Percentiles rank a stretch among this genome's conserved stretches.
phyloP scores from a whole-genome alignment of 2,329 filamentous ascomycete species.

The Seiridium cupressi region DNA sequence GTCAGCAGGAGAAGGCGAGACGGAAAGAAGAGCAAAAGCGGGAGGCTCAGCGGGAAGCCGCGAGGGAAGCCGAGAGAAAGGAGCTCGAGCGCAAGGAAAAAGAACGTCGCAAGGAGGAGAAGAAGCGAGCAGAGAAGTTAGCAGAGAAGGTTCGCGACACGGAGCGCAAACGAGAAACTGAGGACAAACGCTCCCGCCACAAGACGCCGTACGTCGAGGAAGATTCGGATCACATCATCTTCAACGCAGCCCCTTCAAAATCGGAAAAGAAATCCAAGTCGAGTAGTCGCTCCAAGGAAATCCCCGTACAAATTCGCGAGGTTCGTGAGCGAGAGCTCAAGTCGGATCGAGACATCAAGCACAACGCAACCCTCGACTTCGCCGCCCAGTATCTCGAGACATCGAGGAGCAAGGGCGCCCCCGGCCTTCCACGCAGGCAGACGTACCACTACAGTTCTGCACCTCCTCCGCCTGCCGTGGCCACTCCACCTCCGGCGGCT shows the following conservation, averaged over 20 bases:
- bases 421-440: constrained; percentile 16
- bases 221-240: constrained; percentile 16
- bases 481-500: constrained; percentile 28
- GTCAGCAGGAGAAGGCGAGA: constrained; percentile 13
- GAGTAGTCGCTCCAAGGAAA: constrained; percentile 23
- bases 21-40: not conserved
- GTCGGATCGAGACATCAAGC: constrained; percentile 22
- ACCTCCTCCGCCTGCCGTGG: constrained; percentile 20
- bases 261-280: constrained; percentile 25
- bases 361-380: constrained; percentile 21
- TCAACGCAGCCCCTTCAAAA: constrained; percentile 13
- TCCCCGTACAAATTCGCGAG: constrained; percentile 8
- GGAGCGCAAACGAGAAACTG: constrained; percentile 24
- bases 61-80: constrained; percentile 31
- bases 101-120: constrained; percentile 16
- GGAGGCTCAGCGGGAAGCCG: constrained; percentile 31
- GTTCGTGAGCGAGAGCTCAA: constrained; percentile 9
- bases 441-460: constrained; percentile 20
- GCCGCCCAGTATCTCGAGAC: constrained; percentile 25
- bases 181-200: constrained; percentile 26
- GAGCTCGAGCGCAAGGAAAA: constrained; percentile 25
- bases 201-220: constrained; percentile 20
- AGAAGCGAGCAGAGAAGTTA: constrained; percentile 28
- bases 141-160: constrained; percentile 28
- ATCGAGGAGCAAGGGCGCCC: constrained; percentile 19